These are phyloP conservation scores for Pholiota adiposa DNA, from an alignment of 1,284 basidiomycete species.

Conservation along the genomic window DNA sequence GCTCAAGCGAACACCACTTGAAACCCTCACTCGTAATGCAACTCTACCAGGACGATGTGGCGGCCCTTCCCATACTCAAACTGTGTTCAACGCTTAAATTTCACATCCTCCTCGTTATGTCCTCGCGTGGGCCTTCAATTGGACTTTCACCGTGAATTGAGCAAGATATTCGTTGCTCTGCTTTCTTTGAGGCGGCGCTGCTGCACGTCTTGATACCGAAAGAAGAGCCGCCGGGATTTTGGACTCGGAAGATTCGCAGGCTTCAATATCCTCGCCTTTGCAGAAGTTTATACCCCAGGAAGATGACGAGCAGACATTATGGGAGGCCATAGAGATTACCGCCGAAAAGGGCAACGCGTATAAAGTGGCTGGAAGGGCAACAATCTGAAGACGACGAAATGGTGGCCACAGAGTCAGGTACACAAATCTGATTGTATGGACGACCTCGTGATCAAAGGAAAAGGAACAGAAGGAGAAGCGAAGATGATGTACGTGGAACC, in stretches of 20 bases:
- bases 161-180: background rate
- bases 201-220: background rate
- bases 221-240: background rate
- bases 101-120: background rate
- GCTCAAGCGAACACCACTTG: too few relatives aligned
- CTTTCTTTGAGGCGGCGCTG: too few relatives aligned
- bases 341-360: slow-evolving; percentile 51
- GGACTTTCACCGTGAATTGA: background rate
- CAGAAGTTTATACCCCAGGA: slow-evolving; percentile 47
- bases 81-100: background rate
- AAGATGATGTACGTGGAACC: slow-evolving; percentile 24
- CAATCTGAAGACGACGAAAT: slow-evolving; percentile 55
- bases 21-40: too few relatives aligned
- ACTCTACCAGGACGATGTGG: too few relatives aligned
- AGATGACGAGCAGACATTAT: slow-evolving; percentile 56
- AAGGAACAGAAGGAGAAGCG: slow-evolving; percentile 39
- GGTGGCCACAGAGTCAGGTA: slow-evolving; percentile 67
- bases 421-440: slow-evolving; percentile 60
- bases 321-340: slow-evolving; percentile 61
- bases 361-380: slow-evolving; percentile 63
- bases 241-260: slow-evolving; percentile 16
- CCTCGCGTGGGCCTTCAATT: background rate
- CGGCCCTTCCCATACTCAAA: too few relatives aligned
- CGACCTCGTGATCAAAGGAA: slow-evolving; percentile 57
- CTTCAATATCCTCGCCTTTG: slow-evolving; percentile 15